phyloP scores from a whole-genome alignment of 2,329 filamentous ascomycete species.

The Venturia asperata region DNA sequence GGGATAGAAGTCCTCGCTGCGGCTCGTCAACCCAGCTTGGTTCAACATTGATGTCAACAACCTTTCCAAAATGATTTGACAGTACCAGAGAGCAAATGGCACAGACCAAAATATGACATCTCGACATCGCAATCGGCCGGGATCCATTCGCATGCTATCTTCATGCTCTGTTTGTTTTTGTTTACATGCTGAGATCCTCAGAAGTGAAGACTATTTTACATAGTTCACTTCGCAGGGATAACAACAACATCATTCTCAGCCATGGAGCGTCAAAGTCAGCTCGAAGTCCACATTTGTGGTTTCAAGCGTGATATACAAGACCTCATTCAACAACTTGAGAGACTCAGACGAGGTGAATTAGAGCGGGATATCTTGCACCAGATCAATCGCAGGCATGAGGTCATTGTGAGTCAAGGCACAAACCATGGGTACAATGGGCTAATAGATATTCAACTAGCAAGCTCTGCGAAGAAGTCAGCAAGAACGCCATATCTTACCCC shows the following conservation, averaged over 20 bases:
- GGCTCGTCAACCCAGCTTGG: no score
- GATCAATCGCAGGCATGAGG: background rate
- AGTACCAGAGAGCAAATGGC: background rate
- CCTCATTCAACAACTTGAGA: background rate
- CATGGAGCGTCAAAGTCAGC: background rate
- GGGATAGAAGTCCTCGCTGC: background rate
- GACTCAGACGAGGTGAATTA: background rate
- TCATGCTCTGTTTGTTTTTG: background rate
- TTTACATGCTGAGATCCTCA: background rate
- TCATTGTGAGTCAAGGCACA: background rate
- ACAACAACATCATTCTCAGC: background rate
- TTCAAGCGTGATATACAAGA: background rate
- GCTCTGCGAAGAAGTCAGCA: background rate
- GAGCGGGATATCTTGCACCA: conserved; percentile 4
- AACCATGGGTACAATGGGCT: background rate
- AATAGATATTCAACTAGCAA: background rate
- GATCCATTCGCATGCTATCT: background rate
- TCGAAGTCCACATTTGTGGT: background rate
- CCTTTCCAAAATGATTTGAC: background rate
- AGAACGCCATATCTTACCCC: background rate
- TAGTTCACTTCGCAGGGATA: background rate
- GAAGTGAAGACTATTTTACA: background rate
- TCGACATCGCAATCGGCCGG: background rate
- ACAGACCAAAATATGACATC: background rate
- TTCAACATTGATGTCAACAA: background rate